These are phyloP conservation scores for Rutidosis leptorrhynchoides DNA, from an alignment of 129 eudicot genomes.

Conservation along the genomic window DNA sequence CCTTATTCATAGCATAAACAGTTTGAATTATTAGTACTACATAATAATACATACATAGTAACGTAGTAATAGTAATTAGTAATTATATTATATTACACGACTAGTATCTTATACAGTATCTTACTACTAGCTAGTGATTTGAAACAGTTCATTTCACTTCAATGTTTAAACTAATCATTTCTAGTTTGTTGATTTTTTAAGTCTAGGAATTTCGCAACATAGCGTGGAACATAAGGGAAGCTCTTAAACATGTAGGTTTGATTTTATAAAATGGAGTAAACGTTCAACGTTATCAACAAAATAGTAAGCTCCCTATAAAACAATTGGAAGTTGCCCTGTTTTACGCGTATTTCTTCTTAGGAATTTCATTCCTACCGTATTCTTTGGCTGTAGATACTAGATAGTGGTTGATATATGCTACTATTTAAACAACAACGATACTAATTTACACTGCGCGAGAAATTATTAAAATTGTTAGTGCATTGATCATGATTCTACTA, in stretches of 20 bases:
- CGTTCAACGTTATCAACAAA: neutral
- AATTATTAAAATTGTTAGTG: too few species aligned
- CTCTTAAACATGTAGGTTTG: neutral
- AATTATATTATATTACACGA: too few species aligned
- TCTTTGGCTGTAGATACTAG: neutral
- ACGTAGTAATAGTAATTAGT: too few species aligned
- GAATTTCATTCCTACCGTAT: neutral
- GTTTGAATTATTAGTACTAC: neutral
- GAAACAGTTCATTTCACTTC: neutral
- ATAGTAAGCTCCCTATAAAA: neutral
- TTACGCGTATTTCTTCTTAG: too few species aligned
- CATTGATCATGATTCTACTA: neutral
- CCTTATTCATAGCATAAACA: neutral
- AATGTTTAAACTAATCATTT: too few species aligned
- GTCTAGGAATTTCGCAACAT: neutral
- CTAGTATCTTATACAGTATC: neutral
- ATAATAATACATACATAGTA: too few species aligned
- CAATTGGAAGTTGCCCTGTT: neutral
- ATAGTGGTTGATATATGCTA: neutral
- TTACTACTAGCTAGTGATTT: neutral
- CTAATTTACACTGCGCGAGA: neutral
- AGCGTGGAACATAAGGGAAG: neutral
- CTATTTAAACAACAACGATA: too few species aligned
- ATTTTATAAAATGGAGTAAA: neutral
- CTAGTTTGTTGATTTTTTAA: neutral